Percentiles rank a stretch among this genome's conserved stretches.
Conservation (phyloP, 2,329 filamentous ascomycete species). For the Zopfia rhizophila region DNA sequence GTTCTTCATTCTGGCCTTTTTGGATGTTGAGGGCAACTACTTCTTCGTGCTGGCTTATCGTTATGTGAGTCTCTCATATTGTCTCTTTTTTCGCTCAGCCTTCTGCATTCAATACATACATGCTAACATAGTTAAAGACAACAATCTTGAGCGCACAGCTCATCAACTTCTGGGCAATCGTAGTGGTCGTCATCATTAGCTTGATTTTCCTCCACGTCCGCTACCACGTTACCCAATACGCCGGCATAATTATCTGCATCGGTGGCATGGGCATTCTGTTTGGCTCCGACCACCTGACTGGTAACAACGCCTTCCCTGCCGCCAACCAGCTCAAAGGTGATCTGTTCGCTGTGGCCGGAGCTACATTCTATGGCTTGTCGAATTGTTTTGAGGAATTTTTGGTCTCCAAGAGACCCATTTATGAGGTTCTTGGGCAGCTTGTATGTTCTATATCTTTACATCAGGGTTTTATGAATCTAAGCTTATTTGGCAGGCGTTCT, state of each 20-base stretch:
- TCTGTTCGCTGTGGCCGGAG: slow-evolving; percentile 87
- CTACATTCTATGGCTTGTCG: slow-evolving; percentile 88
- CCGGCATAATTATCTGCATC: slow-evolving; percentile 89
- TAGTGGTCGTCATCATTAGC: slow-evolving; percentile 87
- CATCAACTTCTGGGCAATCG: slow-evolving; percentile 99
- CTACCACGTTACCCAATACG: slow-evolving; percentile 86
- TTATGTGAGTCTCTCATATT: slow-evolving; percentile 53
- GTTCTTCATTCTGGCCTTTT: slow-evolving; percentile 88
- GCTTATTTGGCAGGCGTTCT: no score
- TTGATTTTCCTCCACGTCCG: slow-evolving; percentile 85
- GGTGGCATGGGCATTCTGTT: slow-evolving; percentile 90
- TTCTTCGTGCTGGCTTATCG: slow-evolving; percentile 95
- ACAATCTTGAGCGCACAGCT: slow-evolving; percentile 93
- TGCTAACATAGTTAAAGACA: slow-evolving; percentile 63
- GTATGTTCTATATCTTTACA: no score
- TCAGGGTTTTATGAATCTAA: no score
- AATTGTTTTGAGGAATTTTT: slow-evolving; percentile 97
- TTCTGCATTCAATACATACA: not conserved
- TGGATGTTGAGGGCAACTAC: slow-evolving; percentile 97
- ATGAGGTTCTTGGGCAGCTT: slow-evolving; percentile 92
- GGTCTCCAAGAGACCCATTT: slow-evolving; percentile 84
- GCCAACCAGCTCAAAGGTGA: slow-evolving; percentile 88
- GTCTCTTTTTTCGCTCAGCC: not conserved
- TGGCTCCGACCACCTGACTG: slow-evolving; percentile 85
- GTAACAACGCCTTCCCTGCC: slow-evolving; percentile 73